A percentile compares a stretch with the other conserved stretches of the same genome.
Evolutionary conservation across 2,329 filamentous ascomycete species (phyloP).

Genomic region (Chaetothyriales sp.): DNA sequence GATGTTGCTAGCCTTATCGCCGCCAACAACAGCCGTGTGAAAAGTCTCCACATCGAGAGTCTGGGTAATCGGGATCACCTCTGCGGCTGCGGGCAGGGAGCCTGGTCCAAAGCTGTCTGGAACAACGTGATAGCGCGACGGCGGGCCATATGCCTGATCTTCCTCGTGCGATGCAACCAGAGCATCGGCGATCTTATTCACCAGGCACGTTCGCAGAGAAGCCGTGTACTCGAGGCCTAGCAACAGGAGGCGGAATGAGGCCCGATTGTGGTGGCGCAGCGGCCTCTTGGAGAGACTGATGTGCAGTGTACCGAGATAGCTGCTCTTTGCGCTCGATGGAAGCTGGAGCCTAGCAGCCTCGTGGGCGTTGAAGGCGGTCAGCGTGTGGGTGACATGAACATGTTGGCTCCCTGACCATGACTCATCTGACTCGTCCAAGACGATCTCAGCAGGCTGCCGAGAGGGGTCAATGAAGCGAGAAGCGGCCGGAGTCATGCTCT

Average conservation of each 20-base stretch:
- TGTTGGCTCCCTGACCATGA: constrained; percentile 25
- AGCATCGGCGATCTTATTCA: constrained; percentile 34
- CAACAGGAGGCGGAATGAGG: constrained; percentile 30
- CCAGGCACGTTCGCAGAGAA: constrained; percentile 25
- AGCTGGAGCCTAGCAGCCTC: constrained; percentile 15
- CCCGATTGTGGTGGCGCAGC: constrained; percentile 24
- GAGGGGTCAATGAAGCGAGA: neutral
- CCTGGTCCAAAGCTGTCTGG: constrained; percentile 33
- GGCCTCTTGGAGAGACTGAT: constrained; percentile 31
- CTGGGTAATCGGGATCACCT: constrained; percentile 28
- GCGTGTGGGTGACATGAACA: constrained; percentile 29
- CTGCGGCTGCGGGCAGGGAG: constrained; percentile 31
- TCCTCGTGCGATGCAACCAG: constrained; percentile 27
- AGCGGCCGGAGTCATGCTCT: neutral
- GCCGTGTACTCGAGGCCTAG: constrained; percentile 28
- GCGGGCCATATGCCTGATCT: constrained; percentile 24
- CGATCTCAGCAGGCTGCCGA: neutral
- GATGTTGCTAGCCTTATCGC: constrained; percentile 9
- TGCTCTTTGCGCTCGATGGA: neutral
- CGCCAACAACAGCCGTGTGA: constrained; percentile 20
- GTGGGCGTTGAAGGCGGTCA: constrained; percentile 23
- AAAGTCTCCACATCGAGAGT: constrained; percentile 36
- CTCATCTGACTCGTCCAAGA: constrained; percentile 20
- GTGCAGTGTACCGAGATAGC: constrained; percentile 15
- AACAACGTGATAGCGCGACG: constrained; percentile 33